Evolutionary conservation across 208 protist species (phyloP).

Genomic region (Leishmania amazonensis): DNA sequence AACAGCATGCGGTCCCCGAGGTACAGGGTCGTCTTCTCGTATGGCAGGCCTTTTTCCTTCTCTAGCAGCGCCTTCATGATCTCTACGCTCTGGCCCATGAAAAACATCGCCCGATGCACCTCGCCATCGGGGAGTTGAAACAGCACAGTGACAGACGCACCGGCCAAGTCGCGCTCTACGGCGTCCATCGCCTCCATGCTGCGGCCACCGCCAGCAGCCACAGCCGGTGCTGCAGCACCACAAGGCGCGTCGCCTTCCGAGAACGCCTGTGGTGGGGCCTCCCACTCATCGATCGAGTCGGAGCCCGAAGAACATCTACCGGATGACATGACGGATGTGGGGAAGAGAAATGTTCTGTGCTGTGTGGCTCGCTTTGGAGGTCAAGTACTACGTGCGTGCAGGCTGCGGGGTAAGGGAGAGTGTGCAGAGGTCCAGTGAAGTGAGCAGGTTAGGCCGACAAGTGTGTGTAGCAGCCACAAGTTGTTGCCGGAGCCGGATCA

Average conservation of each 20-base stretch:
- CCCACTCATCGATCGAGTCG: constrained; percentile 84
- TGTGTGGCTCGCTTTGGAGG: background rate
- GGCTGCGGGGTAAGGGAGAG: background rate
- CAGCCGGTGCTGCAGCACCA: background rate
- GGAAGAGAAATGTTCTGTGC: background rate
- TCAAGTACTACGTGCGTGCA: background rate
- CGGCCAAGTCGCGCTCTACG: constrained; percentile 72
- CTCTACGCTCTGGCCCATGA: constrained; percentile 84
- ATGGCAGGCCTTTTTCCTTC: constrained; percentile 58
- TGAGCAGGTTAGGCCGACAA: background rate
- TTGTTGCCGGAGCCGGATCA: background rate
- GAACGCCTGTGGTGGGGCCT: constrained; percentile 30
- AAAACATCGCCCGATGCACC: constrained; percentile 41
- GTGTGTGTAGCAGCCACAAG: background rate
- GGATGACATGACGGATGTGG: constrained; percentile 10
- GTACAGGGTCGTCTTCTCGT: constrained; percentile 70
- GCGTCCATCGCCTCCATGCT: constrained; percentile 45
- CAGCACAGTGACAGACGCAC: constrained; percentile 42
- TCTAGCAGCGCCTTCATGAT: constrained; percentile 78
- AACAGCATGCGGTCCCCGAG: constrained; percentile 61
- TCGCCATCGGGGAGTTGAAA: constrained; percentile 54
- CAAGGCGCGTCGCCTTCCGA: constrained; percentile 1
- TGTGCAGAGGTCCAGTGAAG: background rate
- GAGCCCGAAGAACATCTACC: background rate
- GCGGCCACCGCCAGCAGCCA: constrained; percentile 6